Conservation (phyloP, 257 asterid genomes). For the Plantago major region DNA sequence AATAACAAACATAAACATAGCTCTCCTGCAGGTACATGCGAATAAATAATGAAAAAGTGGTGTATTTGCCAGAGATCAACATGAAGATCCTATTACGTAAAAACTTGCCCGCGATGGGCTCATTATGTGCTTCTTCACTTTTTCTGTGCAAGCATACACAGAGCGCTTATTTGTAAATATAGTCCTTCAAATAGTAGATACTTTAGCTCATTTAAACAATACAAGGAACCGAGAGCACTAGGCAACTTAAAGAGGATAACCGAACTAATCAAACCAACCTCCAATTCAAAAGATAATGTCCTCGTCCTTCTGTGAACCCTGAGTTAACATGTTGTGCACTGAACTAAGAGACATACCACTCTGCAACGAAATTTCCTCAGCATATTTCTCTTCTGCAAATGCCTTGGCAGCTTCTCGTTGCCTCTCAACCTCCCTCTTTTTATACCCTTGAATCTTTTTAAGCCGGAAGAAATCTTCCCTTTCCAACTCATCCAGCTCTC, state of each 20-base stretch:
- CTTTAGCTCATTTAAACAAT: slow-evolving; percentile 16
- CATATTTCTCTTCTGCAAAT: slow-evolving; percentile 34
- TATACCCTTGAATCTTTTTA: slow-evolving; percentile 45
- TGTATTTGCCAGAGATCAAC: too few species aligned
- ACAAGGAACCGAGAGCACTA: slow-evolving; percentile 17
- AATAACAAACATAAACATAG: slow-evolving; percentile 22
- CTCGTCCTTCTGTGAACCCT: slow-evolving; percentile 32
- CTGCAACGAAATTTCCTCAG: slow-evolving; percentile 36
- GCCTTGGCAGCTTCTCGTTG: slow-evolving; percentile 43
- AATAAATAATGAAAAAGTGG: not conserved
- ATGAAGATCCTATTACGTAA: not conserved
- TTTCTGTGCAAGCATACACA: slow-evolving; percentile 14
- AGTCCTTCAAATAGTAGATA: slow-evolving; percentile 18
- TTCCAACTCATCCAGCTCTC: slow-evolving; percentile 46
- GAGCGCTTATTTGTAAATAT: slow-evolving; percentile 26
- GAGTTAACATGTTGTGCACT: slow-evolving; percentile 31
- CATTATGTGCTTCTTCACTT: not conserved
- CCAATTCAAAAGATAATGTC: slow-evolving; percentile 43
- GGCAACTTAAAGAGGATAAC: slow-evolving; percentile 16
- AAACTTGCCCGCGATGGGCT: not conserved
- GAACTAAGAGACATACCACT: slow-evolving; percentile 34
- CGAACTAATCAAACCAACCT: slow-evolving; percentile 20
- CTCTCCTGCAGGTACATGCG: slow-evolving; percentile 1
- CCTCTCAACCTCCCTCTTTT: slow-evolving; percentile 41
- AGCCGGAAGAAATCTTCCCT: slow-evolving; percentile 52